These are phyloP conservation scores for Phytophthora podocarpi DNA, from an alignment of 352 stramenopile genomes.

Conservation along the genomic window DNA sequence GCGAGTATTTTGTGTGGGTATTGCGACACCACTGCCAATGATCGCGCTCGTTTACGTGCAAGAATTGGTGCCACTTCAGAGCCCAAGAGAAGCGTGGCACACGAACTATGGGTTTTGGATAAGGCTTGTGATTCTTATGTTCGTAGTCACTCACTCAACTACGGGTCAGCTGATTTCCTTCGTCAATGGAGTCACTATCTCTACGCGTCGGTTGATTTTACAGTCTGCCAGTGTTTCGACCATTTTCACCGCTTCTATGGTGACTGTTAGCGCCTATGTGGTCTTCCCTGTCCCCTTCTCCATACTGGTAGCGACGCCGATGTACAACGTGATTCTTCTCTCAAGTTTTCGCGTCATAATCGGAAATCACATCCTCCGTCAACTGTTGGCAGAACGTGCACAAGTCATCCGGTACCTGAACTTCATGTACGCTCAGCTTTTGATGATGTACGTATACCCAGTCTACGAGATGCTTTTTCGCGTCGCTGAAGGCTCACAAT, in stretches of 20 bases:
- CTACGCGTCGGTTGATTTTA: not conserved
- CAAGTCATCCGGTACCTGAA: conserved; percentile 5
- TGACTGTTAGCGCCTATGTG: not conserved
- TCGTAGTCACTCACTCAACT: not conserved
- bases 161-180: not conserved
- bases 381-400: not conserved
- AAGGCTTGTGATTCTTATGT: not conserved
- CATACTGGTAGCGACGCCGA: not conserved
- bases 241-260: not conserved
- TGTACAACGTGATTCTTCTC: conserved; percentile 4
- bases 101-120: conserved; percentile 16
- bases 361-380: not conserved
- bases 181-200: not conserved
- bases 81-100: not conserved
- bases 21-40: conserved; percentile 6
- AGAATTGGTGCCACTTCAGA: conserved; percentile 9
- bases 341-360: not conserved
- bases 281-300: conserved; percentile 10
- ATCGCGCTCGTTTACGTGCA: not conserved
- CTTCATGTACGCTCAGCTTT: conserved; percentile 1
- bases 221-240: not conserved
- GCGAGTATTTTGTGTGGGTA: conserved; percentile 1
- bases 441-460: conserved; percentile 8
- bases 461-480: conserved; percentile 4
- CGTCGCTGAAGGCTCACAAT: not conserved